Conservation (phyloP, 2,329 filamentous ascomycete species). For the Spiromastix sp. region DNA sequence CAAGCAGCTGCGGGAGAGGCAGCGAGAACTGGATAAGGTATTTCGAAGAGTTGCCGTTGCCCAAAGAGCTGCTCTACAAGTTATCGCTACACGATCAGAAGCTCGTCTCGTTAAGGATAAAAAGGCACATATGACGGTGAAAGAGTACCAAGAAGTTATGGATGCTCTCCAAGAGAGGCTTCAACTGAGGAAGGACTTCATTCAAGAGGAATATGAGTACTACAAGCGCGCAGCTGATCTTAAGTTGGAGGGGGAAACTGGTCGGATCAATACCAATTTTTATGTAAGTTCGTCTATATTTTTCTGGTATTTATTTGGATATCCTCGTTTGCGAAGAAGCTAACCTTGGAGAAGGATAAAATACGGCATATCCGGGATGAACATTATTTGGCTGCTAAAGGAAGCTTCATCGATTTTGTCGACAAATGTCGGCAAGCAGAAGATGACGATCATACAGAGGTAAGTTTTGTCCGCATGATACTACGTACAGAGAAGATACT, state of each 20-base stretch:
- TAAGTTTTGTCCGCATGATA: constrained; percentile 12
- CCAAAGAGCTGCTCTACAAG: constrained; percentile 30
- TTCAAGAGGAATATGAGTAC: constrained; percentile 24
- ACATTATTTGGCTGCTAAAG: constrained; percentile 28
- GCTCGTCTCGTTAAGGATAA: constrained; percentile 29
- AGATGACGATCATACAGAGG: constrained; percentile 33
- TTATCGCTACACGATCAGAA: constrained; percentile 30
- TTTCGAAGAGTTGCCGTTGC: constrained; percentile 32
- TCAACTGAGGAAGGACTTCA: constrained; percentile 18
- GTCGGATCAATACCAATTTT: constrained; percentile 23
- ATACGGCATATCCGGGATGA: constrained; percentile 24
- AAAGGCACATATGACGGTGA: constrained; percentile 29
- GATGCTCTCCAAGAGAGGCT: constrained; percentile 20
- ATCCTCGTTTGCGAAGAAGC: constrained; percentile 1
- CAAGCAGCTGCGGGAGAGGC: constrained; percentile 29
- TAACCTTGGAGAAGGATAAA: constrained; percentile 15
- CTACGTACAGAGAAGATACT: constrained; percentile 3
- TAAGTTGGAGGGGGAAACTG: constrained; percentile 21
- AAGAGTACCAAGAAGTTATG: constrained; percentile 28
- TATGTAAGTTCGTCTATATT: constrained; percentile 15
- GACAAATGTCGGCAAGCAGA: constrained; percentile 28
- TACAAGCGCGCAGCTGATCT: constrained; percentile 21
- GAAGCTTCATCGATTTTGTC: constrained; percentile 29
- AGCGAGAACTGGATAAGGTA: constrained; percentile 31
- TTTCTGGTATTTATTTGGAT: background rate